phyloP scores from a whole-genome alignment of 1,139 yeast species.

The Zygoascus sp. region DNA sequence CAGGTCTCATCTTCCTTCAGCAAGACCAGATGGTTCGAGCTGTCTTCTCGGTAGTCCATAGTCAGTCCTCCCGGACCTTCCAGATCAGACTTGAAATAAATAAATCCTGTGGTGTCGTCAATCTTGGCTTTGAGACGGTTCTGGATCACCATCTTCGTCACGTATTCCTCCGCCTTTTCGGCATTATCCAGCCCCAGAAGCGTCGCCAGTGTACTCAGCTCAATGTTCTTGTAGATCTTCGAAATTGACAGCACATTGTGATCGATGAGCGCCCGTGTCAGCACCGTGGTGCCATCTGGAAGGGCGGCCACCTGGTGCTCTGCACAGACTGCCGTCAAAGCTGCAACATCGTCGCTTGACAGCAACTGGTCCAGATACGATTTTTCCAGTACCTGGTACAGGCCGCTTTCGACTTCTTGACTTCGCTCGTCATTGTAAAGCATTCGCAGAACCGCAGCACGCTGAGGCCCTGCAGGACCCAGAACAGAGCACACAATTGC shows the following conservation, averaged over 20 bases:
- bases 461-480: conserved; percentile 37
- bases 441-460: conserved; percentile 31
- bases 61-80: conserved; percentile 6
- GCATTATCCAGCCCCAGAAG: conserved; percentile 29
- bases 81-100: conserved; percentile 25
- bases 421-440: conserved; percentile 34
- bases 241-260: conserved; percentile 37
- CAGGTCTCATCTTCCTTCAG: conserved; percentile 3
- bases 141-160: conserved; percentile 35
- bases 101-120: conserved; percentile 34
- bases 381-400: conserved; percentile 29
- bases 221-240: conserved; percentile 32
- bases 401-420: conserved; percentile 20
- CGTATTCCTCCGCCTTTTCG: conserved; percentile 32
- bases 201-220: conserved; percentile 29
- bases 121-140: conserved; percentile 34
- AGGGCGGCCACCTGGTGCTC: conserved; percentile 30
- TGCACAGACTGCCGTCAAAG: conserved; percentile 26
- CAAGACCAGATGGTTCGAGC: conserved; percentile 6
- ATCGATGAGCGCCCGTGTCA: conserved; percentile 34
- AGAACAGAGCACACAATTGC: conserved; percentile 34
- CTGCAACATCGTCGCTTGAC: conserved; percentile 28
- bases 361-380: conserved; percentile 32
- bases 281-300: conserved; percentile 33
- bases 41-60: conserved; percentile 3